A percentile compares a stretch with the other conserved stretches of the same genome.
Evolutionary conservation across 1,284 basidiomycete genomes (phyloP).

Genomic region (Apiotrichum porosum): DNA sequence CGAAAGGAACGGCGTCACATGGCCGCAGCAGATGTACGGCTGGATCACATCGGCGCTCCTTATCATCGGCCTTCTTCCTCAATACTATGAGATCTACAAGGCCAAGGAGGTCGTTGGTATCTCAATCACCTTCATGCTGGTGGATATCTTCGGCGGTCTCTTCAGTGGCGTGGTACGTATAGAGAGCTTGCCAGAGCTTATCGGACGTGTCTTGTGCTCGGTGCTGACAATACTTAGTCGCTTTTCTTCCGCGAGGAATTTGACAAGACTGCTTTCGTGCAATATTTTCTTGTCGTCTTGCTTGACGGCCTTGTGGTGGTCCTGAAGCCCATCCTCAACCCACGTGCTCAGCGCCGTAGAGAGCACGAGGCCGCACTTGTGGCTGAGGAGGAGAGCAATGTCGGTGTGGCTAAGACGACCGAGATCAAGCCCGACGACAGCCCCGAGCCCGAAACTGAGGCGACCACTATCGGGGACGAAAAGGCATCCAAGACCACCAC

Average conservation of each 20-base stretch:
- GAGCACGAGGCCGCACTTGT: conserved; percentile 2
- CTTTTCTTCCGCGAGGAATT: conserved; percentile 64
- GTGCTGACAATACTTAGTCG: too few relatives aligned
- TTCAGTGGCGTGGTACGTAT: conserved; percentile 64
- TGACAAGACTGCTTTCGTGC: conserved; percentile 62
- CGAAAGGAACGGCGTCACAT: conserved; percentile 51
- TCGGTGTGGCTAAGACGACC: not conserved
- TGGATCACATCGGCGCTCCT: conserved; percentile 61
- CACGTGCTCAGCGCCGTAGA: conserved; percentile 44
- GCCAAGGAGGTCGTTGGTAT: conserved; percentile 67
- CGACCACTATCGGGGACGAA: not conserved
- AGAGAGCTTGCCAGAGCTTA: too few relatives aligned
- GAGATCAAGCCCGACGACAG: not conserved
- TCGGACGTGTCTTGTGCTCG: too few relatives aligned
- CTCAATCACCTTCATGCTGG: conserved; percentile 62
- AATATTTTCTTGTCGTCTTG: conserved; percentile 50
- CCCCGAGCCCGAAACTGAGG: not conserved
- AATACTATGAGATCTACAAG: conserved; percentile 64
- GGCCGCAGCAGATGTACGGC: conserved; percentile 60
- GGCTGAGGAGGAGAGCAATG: not conserved
- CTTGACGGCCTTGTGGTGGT: conserved; percentile 60
- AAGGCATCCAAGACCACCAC: not conserved
- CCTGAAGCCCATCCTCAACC: conserved; percentile 61
- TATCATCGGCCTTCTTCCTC: conserved; percentile 59
- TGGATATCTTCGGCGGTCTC: conserved; percentile 68